phyloP scores from a whole-genome alignment of 495 filamentous ascomycete genomes.

The Penicillium ochrochloron region DNA sequence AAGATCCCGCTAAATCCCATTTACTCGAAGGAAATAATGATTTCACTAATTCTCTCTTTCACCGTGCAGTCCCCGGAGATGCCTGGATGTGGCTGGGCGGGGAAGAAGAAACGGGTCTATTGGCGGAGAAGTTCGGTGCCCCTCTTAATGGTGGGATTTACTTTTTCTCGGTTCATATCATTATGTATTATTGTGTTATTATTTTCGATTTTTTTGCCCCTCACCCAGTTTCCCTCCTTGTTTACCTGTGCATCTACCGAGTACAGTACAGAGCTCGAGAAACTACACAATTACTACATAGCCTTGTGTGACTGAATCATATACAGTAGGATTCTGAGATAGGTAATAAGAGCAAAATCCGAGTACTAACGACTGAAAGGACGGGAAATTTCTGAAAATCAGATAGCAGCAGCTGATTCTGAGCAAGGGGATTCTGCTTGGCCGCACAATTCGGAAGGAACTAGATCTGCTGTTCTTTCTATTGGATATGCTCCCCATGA shows the following conservation, averaged over 20 bases:
- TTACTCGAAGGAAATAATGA: conserved; percentile 8
- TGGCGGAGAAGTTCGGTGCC: not conserved
- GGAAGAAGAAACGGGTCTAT: not conserved
- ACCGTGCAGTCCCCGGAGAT: conserved; percentile 7
- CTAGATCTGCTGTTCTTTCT: not conserved
- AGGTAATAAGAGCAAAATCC: not conserved
- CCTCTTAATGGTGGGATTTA: not conserved
- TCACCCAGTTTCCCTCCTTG: not conserved
- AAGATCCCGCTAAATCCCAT: conserved; percentile 17
- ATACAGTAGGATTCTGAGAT: not conserved
- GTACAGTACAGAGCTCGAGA: not conserved
- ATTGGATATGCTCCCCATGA: conserved; percentile 21
- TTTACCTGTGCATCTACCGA: not conserved
- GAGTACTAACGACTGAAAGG: not conserved
- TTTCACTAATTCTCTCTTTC: not conserved
- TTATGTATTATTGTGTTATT: not conserved
- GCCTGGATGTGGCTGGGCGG: not conserved
- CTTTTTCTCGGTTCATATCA: conserved; percentile 1
- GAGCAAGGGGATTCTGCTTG: not conserved
- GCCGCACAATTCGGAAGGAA: not conserved
- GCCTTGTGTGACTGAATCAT: too few relatives aligned
- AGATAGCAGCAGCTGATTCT: not conserved
- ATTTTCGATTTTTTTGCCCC: not conserved
- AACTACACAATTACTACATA: too few relatives aligned
- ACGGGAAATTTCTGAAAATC: not conserved